Base-by-base conservation (phyloP, 139 green algal genomes). In the Closterium sp. region DNA sequence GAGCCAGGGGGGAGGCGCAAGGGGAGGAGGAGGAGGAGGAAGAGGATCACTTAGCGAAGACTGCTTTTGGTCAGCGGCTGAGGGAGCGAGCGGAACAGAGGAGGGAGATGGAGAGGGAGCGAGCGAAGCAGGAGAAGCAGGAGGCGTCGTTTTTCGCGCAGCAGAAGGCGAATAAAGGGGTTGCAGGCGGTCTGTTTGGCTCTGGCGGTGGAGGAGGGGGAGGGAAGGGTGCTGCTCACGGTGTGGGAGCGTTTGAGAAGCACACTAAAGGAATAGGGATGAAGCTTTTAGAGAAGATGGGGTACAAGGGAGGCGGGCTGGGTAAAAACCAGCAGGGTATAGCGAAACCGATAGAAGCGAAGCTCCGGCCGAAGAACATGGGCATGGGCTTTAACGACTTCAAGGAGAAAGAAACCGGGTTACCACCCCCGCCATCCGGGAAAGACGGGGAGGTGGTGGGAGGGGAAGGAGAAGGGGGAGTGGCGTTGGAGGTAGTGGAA, bases 261-360 rank as follows among this genome's bases (percentile, higher is more conserved):
- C 96, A 99, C 94, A 99, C 97, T 50, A 99, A 98, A 88, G 97
- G 98, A 88, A 98, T 99, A 87, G 98, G 97, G 2, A 91, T 96
- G 38, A 99, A 98, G 96, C 96, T 99, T 93, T 95, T 99, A 31
- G 92, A 96, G 89, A 99, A 98, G 95, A 99, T 99, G 98, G 98
- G 98, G 22, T 99, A 96, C 93, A 96, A 96, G 90, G 89, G 96
- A 31, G 97, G 97, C 9, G 96, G 95, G 29, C 95, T 98, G 79
- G 97, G 97, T 2, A 93, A 91, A 42, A 90, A 97, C 17, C 94
- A 95, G 91, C 93, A 97, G 95, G 98, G 98, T 29, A 99, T 99
- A 87, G 94, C 96, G 21, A 96, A 96, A 91, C 97, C 98, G 0
- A 92, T 99, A 7, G 97, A 99, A 91, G 96, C 96, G 4, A 97